Evolutionary conservation across 495 filamentous ascomycete genomes (phyloP).

Genomic region (Lasiosphaeria hispida): DNA sequence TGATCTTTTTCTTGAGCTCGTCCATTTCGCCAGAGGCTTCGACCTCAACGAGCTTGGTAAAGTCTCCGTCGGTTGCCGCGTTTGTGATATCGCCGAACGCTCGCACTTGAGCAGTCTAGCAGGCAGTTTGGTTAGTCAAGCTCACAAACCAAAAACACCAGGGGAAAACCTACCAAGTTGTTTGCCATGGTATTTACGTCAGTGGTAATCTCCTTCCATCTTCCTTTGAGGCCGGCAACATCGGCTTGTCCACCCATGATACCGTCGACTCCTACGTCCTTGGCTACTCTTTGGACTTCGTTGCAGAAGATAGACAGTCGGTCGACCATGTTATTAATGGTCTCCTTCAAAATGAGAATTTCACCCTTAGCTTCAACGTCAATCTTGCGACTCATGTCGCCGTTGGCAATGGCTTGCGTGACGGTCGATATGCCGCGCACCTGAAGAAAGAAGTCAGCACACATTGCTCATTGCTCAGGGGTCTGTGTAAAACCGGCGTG

Average conservation of each 20-base stretch:
- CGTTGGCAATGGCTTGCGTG: constrained; percentile 92
- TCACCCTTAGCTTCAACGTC: constrained; percentile 95
- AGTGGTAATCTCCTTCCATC: constrained; percentile 98
- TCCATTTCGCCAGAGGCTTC: constrained; percentile 99
- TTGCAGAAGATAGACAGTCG: constrained; percentile 95
- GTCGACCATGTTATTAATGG: constrained; percentile 99
- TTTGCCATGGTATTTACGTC: constrained; percentile 99
- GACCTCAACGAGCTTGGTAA: constrained; percentile 95
- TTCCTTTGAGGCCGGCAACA: constrained; percentile 86
- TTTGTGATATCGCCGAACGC: constrained; percentile 98
- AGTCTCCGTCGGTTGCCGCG: constrained; percentile 93
- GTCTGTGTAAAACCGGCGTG: neutral
- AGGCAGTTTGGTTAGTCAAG: constrained; percentile 15
- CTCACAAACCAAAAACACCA: neutral
- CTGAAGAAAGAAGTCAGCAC: constrained; percentile 22
- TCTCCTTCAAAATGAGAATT: constrained; percentile 89
- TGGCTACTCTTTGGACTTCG: constrained; percentile 92
- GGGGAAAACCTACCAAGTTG: constrained; percentile 60
- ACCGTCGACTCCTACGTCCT: constrained; percentile 95
- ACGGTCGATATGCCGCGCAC: constrained; percentile 96
- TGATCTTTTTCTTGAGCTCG: constrained; percentile 98
- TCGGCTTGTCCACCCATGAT: constrained; percentile 99
- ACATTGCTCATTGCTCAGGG: neutral
- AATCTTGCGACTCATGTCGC: constrained; percentile 93
- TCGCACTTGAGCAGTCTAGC: constrained; percentile 85